Base-by-base conservation (phyloP, 257 asterid species). In the Rauvolfia tetraphylla region DNA sequence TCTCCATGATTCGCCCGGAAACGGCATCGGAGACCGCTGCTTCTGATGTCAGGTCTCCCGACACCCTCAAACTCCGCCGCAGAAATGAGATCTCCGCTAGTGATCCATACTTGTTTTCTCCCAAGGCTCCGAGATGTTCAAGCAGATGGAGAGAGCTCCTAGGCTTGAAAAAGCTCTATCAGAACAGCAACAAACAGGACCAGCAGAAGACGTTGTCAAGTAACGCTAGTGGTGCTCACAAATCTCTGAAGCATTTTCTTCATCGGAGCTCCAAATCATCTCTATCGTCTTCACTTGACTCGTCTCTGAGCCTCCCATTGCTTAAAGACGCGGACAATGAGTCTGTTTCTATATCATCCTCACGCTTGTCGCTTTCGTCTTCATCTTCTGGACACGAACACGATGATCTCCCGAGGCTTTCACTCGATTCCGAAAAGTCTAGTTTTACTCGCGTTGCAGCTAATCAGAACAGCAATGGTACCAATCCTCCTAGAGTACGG, bases 131-230 rank as follows among this genome's bases (percentile, higher is more conserved):
- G 33, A 85, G 91, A 69, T 90, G 98, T 82, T 87, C 98, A 27
- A 91, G 91, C 77, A 84, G 97, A 46, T 94, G 98, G 98, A 94
- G 86, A 73, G 98, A 91, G 92, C 86, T 94, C 51, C 82, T 94
- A 67, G 94, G 97, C 20, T 76, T 89, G 81, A 92, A 86, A 85
- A 95, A 89, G 78, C 88, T 90, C 68, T 84, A 86, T n/a, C 92
- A 88, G 56, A 89, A 85, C 75, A 84, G 79, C 80, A 82, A 75
- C 69, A 86, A 77, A 86, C 88, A 69, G 54, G 93, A 87, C 73
- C 84, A 81, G 65, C 84, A 61, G n/a, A 88, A 72, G 80, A 34
- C 90, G 57, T 74, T 93, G 42, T 74, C 91, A 0, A 36, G 46
- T 34, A 48, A 51, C n/a, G 22, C 44, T 22, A 69, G 4, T 17